Conservation (phyloP, 129 eudicot species). For the Chrysanthemum seticuspe region DNA sequence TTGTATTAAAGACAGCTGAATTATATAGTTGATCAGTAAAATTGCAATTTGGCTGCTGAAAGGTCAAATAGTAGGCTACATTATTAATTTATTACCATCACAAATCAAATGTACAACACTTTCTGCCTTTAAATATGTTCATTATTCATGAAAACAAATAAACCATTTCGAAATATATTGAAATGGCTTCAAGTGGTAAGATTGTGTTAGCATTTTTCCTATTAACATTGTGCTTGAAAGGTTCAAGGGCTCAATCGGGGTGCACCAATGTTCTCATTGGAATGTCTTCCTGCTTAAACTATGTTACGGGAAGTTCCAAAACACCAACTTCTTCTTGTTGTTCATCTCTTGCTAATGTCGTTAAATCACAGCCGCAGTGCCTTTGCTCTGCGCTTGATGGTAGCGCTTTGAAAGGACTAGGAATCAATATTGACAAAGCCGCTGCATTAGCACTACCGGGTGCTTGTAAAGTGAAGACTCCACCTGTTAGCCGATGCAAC, state of each 20-base stretch:
- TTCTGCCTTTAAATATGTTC: conserved; percentile 25
- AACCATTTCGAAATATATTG: conserved; percentile 9
- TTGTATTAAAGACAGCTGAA: no score
- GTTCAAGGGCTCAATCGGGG: conserved; percentile 42
- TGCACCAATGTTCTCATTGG: conserved; percentile 49
- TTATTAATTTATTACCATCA: conserved; percentile 14
- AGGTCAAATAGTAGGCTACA: conserved; percentile 26
- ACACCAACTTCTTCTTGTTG: conserved; percentile 52
- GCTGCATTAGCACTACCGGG: conserved; percentile 36
- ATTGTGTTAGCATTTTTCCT: conserved; percentile 24
- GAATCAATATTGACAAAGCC: conserved; percentile 41
- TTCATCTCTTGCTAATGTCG: conserved; percentile 45
- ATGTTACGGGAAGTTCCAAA: conserved; percentile 42
- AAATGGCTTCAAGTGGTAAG: conserved; percentile 25
- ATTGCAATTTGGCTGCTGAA: no score
- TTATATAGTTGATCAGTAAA: no score
- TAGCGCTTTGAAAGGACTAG: conserved; percentile 33
- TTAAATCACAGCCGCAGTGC: conserved; percentile 44
- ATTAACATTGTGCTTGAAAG: conserved; percentile 20
- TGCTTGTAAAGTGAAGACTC: conserved; percentile 39
- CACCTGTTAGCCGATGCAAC: conserved; percentile 37
- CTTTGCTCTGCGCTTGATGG: conserved; percentile 54
- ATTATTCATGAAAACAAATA: not conserved
- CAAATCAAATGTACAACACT: conserved; percentile 5
- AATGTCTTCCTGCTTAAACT: conserved; percentile 66